Evolutionary conservation across 2,329 filamentous ascomycete species (phyloP).

Genomic region (Dactylellina leptospora): DNA sequence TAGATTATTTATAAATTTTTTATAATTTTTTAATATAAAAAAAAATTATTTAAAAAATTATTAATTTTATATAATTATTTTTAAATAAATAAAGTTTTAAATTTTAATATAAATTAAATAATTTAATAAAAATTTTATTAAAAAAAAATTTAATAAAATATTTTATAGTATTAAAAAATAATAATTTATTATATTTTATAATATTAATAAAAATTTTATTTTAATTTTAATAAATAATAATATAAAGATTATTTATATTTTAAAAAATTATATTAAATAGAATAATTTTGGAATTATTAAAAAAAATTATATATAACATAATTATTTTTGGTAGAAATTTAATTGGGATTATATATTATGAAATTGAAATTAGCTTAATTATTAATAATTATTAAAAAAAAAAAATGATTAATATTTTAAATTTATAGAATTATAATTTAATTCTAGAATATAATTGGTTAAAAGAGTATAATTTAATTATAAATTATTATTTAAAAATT

Average conservation of each 20-base stretch:
- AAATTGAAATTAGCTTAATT: too few relatives aligned
- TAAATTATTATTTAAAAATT: slow-evolving; percentile 1
- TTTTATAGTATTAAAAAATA: slow-evolving; percentile 3
- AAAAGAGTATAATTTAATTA: too few relatives aligned
- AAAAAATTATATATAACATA: too few relatives aligned
- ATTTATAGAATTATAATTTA: too few relatives aligned
- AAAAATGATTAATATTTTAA: too few relatives aligned
- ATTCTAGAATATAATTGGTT: neutral
- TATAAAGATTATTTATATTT: neutral
- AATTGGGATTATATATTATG: too few relatives aligned
- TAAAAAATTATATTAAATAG: neutral
- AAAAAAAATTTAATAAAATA: slow-evolving; percentile 14
- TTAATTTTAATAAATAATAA: slow-evolving; percentile 10
- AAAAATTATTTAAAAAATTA: neutral
- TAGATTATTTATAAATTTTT: slow-evolving; percentile 7
- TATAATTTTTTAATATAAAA: slow-evolving; percentile 6
- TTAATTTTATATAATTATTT: slow-evolving; percentile 14
- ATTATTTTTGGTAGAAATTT: neutral
- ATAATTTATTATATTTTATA: slow-evolving; percentile 13
- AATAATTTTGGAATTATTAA: neutral
- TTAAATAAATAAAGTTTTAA: too few relatives aligned
- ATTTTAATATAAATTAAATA: neutral
- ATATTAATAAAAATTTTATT: slow-evolving; percentile 6
- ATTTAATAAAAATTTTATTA: slow-evolving; percentile 14
- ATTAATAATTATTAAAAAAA: too few relatives aligned